Conservation (phyloP, 2,329 filamentous ascomycete genomes). For the Talaromyces sp. region DNA sequence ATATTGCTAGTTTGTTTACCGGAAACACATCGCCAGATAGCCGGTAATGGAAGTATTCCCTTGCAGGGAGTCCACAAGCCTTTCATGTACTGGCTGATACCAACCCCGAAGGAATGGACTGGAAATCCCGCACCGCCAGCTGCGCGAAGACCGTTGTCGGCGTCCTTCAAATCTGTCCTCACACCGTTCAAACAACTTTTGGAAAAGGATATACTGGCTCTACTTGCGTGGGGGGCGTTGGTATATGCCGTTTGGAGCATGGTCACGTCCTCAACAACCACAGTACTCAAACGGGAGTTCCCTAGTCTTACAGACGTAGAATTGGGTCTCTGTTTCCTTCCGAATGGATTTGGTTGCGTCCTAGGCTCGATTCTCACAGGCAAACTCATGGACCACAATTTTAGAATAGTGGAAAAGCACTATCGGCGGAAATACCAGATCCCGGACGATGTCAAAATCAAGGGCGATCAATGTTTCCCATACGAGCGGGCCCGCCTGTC, state of each 20-base stretch:
- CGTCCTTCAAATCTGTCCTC: background rate
- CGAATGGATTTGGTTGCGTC: conserved; percentile 22
- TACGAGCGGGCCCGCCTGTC: conserved; percentile 4
- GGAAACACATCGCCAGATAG: conserved; percentile 30
- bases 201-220: conserved; percentile 29
- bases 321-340: conserved; percentile 20
- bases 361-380: conserved; percentile 9
- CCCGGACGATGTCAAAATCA: background rate
- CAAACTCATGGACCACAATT: conserved; percentile 1
- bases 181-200: conserved; percentile 2
- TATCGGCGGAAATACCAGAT: conserved; percentile 3
- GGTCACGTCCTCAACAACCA: conserved; percentile 33
- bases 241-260: conserved; percentile 28
- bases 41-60: conserved; percentile 25
- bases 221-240: conserved; percentile 28
- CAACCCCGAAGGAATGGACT: background rate
- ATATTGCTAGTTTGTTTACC: conserved; percentile 21
- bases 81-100: background rate
- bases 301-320: conserved; percentile 19
- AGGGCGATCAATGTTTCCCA: background rate
- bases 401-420: background rate
- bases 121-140: background rate
- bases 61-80: conserved; percentile 14
- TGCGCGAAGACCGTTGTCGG: background rate
- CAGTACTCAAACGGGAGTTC: conserved; percentile 27